These are phyloP conservation scores for Aurinia saxatilis DNA, from an alignment of 345 rosid genomes.

Conservation along the genomic window DNA sequence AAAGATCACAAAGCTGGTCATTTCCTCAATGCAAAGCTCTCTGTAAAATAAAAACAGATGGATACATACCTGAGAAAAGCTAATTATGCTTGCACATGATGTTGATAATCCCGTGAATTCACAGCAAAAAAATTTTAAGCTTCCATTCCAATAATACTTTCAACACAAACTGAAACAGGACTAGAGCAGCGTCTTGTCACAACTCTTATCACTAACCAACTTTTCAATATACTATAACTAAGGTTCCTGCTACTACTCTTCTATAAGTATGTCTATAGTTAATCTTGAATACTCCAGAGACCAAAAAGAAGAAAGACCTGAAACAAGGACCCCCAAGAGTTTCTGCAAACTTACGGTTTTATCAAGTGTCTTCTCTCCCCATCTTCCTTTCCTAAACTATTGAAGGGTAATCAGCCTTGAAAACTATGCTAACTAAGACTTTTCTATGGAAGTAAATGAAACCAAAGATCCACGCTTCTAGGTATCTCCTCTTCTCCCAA, in stretches of 20 bases:
- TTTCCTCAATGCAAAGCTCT: not conserved
- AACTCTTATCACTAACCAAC: slow-evolving; percentile 10
- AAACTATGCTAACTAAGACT: slow-evolving; percentile 14
- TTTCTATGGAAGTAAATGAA: slow-evolving; percentile 22
- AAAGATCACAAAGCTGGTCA: not conserved
- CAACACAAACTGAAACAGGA: slow-evolving; percentile 9
- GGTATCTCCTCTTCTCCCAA: not conserved
- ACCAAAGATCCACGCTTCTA: slow-evolving; percentile 20
- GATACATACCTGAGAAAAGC: slow-evolving; percentile 10
- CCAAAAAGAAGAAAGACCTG: slow-evolving; percentile 25
- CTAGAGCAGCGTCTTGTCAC: slow-evolving; percentile 20
- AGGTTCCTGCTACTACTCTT: slow-evolving; percentile 7
- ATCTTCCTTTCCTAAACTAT: slow-evolving; percentile 21
- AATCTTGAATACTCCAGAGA: slow-evolving; percentile 15
- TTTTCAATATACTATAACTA: slow-evolving; percentile 6
- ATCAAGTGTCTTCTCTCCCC: slow-evolving; percentile 2
- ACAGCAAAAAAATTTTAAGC: not conserved
- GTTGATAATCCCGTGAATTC: not conserved
- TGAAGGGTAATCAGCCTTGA: slow-evolving; percentile 15
- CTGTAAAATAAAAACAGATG: not conserved
- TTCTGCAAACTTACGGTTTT: slow-evolving; percentile 6
- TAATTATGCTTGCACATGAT: slow-evolving; percentile 14
- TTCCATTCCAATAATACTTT: slow-evolving; percentile 15
- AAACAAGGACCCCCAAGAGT: slow-evolving; percentile 1
- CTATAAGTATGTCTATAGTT: slow-evolving; percentile 13